These are phyloP conservation scores for Leishmania major DNA, from an alignment of 208 protist genomes.

Conservation along the genomic window DNA sequence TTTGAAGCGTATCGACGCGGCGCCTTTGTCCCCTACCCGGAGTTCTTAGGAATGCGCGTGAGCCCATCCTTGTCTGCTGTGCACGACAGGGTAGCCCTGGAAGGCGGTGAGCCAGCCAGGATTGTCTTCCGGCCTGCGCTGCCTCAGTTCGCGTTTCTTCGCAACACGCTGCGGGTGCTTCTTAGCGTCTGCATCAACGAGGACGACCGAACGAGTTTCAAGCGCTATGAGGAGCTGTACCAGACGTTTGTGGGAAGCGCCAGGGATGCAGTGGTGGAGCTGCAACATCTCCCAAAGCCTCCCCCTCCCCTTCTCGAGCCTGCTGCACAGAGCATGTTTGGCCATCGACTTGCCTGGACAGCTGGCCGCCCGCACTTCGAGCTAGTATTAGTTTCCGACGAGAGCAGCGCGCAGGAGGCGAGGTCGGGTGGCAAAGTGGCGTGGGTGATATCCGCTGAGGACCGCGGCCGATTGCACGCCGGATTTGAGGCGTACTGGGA, in stretches of 20 bases:
- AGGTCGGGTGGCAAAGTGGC: slow-evolving; percentile 9
- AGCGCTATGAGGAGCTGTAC: slow-evolving; percentile 61
- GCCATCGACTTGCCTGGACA: not conserved
- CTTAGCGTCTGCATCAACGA: slow-evolving; percentile 69
- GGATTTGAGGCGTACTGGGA: slow-evolving; percentile 70
- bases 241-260: slow-evolving; percentile 37
- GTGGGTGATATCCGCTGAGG: slow-evolving; percentile 40
- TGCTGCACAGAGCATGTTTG: not conserved
- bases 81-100: slow-evolving; percentile 4
- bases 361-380: slow-evolving; percentile 6
- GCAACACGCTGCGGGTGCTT: slow-evolving; percentile 59
- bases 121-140: slow-evolving; percentile 79
- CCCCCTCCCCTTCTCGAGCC: slow-evolving; percentile 1
- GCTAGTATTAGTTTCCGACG: slow-evolving; percentile 18
- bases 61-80: not conserved
- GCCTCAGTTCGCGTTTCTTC: slow-evolving; percentile 63
- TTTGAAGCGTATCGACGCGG: slow-evolving; percentile 36
- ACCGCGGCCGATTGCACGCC: slow-evolving; percentile 36
- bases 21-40: slow-evolving; percentile 13
- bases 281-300: slow-evolving; percentile 50
- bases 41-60: slow-evolving; percentile 3
- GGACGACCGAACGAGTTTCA: slow-evolving; percentile 64
- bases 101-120: slow-evolving; percentile 21
- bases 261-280: slow-evolving; percentile 36
- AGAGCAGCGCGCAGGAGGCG: slow-evolving; percentile 11